These are phyloP conservation scores for Radiomyces spectabilis DNA, from an alignment of 192 early-diverging fungal genomes.

Conservation along the genomic window DNA sequence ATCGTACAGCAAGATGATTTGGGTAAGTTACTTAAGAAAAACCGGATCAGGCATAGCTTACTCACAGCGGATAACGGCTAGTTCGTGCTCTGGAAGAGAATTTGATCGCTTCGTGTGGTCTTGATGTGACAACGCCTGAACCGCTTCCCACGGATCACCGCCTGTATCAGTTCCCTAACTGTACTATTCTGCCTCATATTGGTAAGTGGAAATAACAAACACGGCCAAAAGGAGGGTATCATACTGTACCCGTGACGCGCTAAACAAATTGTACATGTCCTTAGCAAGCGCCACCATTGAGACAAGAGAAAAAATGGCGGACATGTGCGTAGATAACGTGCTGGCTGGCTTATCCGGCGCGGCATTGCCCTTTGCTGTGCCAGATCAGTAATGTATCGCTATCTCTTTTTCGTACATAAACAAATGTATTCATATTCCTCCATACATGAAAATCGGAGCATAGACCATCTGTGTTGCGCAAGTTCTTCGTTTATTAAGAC, in stretches of 20 bases:
- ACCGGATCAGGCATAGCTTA: too few species aligned
- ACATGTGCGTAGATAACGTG: slow-evolving; percentile 67
- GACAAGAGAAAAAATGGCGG: slow-evolving; percentile 74
- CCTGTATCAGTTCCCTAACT: slow-evolving; percentile 51
- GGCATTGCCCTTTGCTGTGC: slow-evolving; percentile 27
- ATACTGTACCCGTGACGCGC: too few species aligned
- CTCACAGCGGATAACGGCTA: slow-evolving; percentile 18
- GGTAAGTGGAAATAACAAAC: slow-evolving; percentile 19
- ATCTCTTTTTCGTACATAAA: background rate
- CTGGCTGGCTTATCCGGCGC: slow-evolving; percentile 50
- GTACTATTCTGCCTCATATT: slow-evolving; percentile 79
- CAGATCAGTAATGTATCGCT: background rate
- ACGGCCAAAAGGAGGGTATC: too few species aligned
- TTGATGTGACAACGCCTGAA: slow-evolving; percentile 86
- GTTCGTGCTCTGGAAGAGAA: slow-evolving; percentile 53
- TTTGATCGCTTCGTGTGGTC: slow-evolving; percentile 58
- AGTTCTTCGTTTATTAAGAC: too few species aligned
- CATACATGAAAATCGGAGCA: too few species aligned
- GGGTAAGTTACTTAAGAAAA: slow-evolving; percentile 9
- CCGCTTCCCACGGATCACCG: slow-evolving; percentile 59
- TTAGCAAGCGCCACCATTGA: slow-evolving; percentile 71
- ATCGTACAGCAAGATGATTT: slow-evolving; percentile 69
- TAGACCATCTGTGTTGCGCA: too few species aligned
- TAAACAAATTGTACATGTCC: background rate
- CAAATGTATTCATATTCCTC: background rate